Conservation (phyloP, 2,329 filamentous ascomycete genomes). For the Cryphonectria carpinicola region DNA sequence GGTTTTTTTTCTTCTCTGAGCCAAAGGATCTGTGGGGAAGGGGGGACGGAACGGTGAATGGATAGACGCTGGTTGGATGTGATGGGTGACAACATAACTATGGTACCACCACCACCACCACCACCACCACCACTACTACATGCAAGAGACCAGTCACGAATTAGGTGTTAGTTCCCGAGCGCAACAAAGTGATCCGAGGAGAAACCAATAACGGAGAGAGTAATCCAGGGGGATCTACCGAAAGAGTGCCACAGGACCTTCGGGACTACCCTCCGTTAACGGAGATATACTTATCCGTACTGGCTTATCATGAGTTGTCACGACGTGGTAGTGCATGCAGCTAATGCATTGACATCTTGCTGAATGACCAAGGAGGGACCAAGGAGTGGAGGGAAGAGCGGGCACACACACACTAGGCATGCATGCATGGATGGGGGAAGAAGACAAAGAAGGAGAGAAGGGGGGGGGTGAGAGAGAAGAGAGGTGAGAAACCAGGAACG, state of each 20-base stretch:
- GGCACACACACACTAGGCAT: not conserved
- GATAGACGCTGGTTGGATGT: too few relatives aligned
- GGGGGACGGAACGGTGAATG: not conserved
- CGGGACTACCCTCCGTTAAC: slow-evolving; percentile 18
- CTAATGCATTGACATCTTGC: slow-evolving; percentile 18
- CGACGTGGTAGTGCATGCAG: slow-evolving; percentile 19
- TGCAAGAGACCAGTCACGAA: slow-evolving; percentile 12
- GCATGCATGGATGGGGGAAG: slow-evolving; percentile 8
- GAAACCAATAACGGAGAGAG: not conserved
- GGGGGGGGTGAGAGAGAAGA: not conserved
- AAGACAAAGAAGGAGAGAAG: not conserved
- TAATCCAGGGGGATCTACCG: slow-evolving; percentile 11
- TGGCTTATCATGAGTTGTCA: slow-evolving; percentile 20
- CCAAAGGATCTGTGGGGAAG: slow-evolving; percentile 5
- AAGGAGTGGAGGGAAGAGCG: not conserved
- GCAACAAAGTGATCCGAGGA: not conserved
- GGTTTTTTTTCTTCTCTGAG: not conserved
- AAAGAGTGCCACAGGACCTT: slow-evolving; percentile 9
- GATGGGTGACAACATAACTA: not conserved
- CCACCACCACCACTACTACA: not conserved
- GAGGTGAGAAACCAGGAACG: slow-evolving; percentile 4
- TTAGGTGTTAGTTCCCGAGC: not conserved
- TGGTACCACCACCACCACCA: not conserved
- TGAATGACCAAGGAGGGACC: not conserved
- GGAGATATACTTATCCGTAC: slow-evolving; percentile 17